phyloP scores from a whole-genome alignment of 495 filamentous ascomycete genomes.

The Aspergillus ostianus region DNA sequence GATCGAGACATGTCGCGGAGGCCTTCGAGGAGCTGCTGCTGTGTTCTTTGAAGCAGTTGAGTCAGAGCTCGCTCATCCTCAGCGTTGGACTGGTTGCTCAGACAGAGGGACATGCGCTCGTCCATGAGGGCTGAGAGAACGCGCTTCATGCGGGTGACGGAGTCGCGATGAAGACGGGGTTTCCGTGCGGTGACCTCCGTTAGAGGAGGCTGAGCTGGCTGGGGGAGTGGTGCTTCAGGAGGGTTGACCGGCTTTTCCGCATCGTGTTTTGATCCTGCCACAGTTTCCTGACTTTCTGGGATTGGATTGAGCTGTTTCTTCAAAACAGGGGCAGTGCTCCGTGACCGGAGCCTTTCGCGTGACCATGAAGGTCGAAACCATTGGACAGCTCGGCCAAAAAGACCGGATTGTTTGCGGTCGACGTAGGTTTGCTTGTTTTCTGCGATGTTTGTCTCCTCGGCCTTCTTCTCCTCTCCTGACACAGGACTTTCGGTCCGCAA shows the following conservation, averaged over 20 bases:
- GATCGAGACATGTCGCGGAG: background rate
- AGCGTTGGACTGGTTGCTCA: background rate
- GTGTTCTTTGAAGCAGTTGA: background rate
- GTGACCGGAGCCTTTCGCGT: background rate
- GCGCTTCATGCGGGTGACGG: slow-evolving; percentile 7
- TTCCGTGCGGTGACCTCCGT: background rate
- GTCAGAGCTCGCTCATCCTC: background rate
- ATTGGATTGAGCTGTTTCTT: background rate
- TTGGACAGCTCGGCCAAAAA: background rate
- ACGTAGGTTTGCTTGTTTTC: background rate
- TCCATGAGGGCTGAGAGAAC: slow-evolving; percentile 10
- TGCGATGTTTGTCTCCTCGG: background rate
- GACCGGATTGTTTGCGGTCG: background rate
- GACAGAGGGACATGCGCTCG: slow-evolving; percentile 4
- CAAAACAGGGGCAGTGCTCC: background rate
- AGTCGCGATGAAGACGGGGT: background rate
- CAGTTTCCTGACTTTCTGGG: too few relatives aligned
- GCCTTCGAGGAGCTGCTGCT: slow-evolving; percentile 2
- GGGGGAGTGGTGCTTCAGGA: background rate
- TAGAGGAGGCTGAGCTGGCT: background rate
- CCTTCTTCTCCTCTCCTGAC: background rate
- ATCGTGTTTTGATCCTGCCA: background rate
- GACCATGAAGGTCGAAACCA: background rate
- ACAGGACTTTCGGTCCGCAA: background rate
- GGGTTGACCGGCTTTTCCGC: background rate